Percentiles rank a stretch among this genome's conserved stretches.
phyloP scores from a whole-genome alignment of 2,329 filamentous ascomycete genomes.

The Ophiostoma novo-ulmi region DNA sequence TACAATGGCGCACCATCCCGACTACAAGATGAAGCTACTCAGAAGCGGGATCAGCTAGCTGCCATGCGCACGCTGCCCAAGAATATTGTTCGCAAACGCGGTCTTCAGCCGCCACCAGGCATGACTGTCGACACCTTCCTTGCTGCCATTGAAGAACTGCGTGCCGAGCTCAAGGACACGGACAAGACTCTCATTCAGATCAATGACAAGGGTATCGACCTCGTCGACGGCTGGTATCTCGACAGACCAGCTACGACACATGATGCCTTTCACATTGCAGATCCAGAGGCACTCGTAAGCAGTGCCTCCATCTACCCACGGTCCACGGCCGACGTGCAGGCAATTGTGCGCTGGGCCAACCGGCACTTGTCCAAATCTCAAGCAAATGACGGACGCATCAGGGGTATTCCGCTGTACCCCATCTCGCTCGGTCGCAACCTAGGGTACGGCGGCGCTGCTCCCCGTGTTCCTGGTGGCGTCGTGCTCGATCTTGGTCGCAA shows the following conservation, averaged over 20 bases:
- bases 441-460: conserved; percentile 47
- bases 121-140: conserved; percentile 30
- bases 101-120: conserved; percentile 32
- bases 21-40: conserved; percentile 29
- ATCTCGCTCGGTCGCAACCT: conserved; percentile 47
- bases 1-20: conserved; percentile 31
- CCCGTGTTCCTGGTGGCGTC: conserved; percentile 47
- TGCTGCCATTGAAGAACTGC: conserved; percentile 34
- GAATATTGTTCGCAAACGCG: conserved; percentile 26
- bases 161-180: conserved; percentile 28
- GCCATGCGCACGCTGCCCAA: conserved; percentile 30
- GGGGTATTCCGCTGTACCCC: conserved; percentile 43
- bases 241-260: conserved; percentile 36
- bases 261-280: conserved; percentile 40
- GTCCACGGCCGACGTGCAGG: conserved; percentile 44
- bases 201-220: conserved; percentile 32
- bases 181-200: conserved; percentile 32
- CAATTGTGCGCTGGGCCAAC: conserved; percentile 39
- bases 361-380: background rate
- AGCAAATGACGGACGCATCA: background rate
- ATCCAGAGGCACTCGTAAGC: conserved; percentile 41
- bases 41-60: conserved; percentile 27
- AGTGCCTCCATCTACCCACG: conserved; percentile 43
- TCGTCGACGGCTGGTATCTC: conserved; percentile 37
- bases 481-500: conserved; percentile 48